These are phyloP conservation scores for Xylaria sp. DNA, from an alignment of 2,329 filamentous ascomycete genomes.

Conservation along the genomic window DNA sequence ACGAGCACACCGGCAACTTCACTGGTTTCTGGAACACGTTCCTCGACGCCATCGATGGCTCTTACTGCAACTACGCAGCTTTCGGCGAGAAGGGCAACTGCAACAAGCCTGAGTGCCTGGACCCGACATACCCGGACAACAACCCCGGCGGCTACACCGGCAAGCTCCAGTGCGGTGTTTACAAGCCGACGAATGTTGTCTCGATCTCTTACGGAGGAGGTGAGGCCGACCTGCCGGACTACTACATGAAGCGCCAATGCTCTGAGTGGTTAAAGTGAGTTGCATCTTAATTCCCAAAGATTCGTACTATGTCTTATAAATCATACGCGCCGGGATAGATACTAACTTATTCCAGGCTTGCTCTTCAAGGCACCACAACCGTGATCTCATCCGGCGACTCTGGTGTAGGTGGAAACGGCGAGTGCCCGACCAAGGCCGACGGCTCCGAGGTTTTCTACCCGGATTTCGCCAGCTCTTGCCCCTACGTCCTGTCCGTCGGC, in stretches of 20 bases:
- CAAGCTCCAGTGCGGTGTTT: conserved; percentile 39
- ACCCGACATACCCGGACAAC: conserved; percentile 39
- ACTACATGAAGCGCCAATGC: conserved; percentile 40
- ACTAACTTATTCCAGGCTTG: conserved; percentile 27
- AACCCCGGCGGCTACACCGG: conserved; percentile 38
- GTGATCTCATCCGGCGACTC: conserved; percentile 39
- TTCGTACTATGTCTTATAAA: not conserved
- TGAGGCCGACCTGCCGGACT: conserved; percentile 35
- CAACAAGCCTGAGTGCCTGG: conserved; percentile 34
- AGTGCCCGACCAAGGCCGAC: conserved; percentile 37
- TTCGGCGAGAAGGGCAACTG: conserved; percentile 44
- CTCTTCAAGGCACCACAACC: conserved; percentile 37
- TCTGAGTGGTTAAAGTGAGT: conserved; percentile 40
- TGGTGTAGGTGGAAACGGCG: conserved; percentile 51
- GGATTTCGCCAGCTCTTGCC: conserved; percentile 59
- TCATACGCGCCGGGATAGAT: not conserved
- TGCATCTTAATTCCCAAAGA: conserved; percentile 32
- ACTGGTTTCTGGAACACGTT: conserved; percentile 48
- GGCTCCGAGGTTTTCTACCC: conserved; percentile 40
- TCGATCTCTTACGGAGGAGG: conserved; percentile 39
- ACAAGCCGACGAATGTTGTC: conserved; percentile 39
- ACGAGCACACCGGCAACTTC: conserved; percentile 44
- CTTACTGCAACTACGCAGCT: conserved; percentile 41
- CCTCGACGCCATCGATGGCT: conserved; percentile 42
- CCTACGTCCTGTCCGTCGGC: conserved; percentile 60